Evolutionary conservation across 2,329 filamentous ascomycete species (phyloP).

Genomic region (Plectosphaerella sp.): DNA sequence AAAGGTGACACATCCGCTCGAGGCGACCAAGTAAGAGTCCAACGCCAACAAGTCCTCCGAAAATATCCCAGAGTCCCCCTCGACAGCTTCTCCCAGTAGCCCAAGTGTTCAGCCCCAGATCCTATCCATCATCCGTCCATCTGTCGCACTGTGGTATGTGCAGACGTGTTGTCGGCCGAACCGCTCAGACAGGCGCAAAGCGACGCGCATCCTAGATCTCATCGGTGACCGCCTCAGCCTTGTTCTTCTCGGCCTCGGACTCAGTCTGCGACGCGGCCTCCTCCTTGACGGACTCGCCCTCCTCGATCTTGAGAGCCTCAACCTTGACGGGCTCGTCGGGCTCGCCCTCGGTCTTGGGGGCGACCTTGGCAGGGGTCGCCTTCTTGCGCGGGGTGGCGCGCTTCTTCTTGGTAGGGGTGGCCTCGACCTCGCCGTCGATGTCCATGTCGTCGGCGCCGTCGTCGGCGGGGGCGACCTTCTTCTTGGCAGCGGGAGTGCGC

Average conservation of each 20-base stretch:
- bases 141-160: neutral
- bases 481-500: constrained; percentile 6
- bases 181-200: neutral
- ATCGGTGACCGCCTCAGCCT: constrained; percentile 1
- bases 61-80: too few species aligned
- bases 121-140: neutral
- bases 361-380: constrained; percentile 1
- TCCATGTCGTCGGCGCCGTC: neutral
- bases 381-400: constrained; percentile 1
- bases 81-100: neutral
- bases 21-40: too few species aligned
- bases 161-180: neutral
- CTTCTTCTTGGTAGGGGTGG: constrained; percentile 10
- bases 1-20: too few species aligned
- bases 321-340: neutral
- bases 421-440: neutral
- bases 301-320: neutral
- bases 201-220: neutral
- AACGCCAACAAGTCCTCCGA: too few species aligned
- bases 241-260: constrained; percentile 3
- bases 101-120: neutral
- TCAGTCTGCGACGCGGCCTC: constrained; percentile 7
- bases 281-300: constrained; percentile 1
- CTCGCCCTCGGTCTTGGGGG: constrained; percentile 1
- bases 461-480: constrained; percentile 2